Conservation (phyloP, 768 basidiomycete species). For the Suillus bovinus region DNA sequence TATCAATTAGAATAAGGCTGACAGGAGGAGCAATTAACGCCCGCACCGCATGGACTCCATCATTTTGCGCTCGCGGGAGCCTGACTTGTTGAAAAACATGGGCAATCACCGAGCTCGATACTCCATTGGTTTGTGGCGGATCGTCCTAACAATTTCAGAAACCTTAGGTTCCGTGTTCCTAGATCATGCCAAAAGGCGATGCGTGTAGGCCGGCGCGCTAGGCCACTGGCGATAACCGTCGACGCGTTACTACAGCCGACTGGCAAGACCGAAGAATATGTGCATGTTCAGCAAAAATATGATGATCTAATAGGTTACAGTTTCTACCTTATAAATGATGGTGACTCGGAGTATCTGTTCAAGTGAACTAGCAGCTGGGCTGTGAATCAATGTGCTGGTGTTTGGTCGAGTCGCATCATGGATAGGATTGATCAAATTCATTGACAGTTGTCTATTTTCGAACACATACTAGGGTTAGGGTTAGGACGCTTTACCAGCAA, state of each 20-base stretch:
- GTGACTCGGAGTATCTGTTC: not conserved
- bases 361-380: not conserved
- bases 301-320: not conserved
- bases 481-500: conserved; percentile 14
- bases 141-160: not conserved
- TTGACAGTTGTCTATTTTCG: not conserved
- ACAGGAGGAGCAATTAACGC: not conserved
- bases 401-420: not conserved
- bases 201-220: not conserved
- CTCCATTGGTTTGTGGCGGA: not conserved
- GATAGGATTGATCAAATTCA: not conserved
- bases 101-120: not conserved
- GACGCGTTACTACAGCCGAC: not conserved
- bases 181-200: not conserved
- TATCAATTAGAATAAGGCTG: not conserved
- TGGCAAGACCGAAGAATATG: not conserved
- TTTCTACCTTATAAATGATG: not conserved
- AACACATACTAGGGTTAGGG: conserved; percentile 27
- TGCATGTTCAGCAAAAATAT: not conserved
- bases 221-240: not conserved
- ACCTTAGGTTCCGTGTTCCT: not conserved
- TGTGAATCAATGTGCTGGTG: not conserved
- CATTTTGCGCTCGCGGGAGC: not conserved
- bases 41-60: not conserved
- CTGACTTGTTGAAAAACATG: not conserved